Percentiles rank a stretch among this genome's conserved stretches.
Conservation (phyloP, 352 stramenopile genomes). For the Globisporangium orthogonon region DNA sequence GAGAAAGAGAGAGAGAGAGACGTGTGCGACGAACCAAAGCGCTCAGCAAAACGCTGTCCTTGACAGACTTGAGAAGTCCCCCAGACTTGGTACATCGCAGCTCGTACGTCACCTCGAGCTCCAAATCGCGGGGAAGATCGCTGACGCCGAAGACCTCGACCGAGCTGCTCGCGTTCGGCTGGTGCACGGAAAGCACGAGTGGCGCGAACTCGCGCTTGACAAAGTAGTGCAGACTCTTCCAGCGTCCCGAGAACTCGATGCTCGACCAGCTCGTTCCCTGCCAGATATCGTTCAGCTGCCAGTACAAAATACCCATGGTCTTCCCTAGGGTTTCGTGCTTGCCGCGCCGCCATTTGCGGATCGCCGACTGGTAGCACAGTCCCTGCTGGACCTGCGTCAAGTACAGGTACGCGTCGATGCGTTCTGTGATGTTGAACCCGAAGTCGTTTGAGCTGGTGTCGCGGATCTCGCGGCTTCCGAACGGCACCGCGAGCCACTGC, state of each 20-base stretch:
- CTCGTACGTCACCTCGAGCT: constrained; percentile 34
- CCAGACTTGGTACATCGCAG: constrained; percentile 32
- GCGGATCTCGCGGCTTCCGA: constrained; percentile 1
- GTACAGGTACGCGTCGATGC: constrained; percentile 62
- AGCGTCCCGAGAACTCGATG: constrained; percentile 71
- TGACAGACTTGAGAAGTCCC: constrained; percentile 32
- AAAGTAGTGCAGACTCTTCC: constrained; percentile 81
- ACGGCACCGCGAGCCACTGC: constrained; percentile 32
- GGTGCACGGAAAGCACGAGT: constrained; percentile 43
- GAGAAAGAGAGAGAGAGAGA: constrained; percentile 2
- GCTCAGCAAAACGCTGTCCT: constrained; percentile 17
- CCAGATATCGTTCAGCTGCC: constrained; percentile 88
- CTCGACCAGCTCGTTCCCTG: constrained; percentile 84
- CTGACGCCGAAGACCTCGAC: constrained; percentile 41
- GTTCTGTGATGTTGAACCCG: constrained; percentile 32
- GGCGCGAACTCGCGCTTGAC: constrained; percentile 64
- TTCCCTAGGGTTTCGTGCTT: constrained; percentile 39
- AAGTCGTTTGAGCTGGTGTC: constrained; percentile 14
- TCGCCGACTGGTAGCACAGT: constrained; percentile 74
- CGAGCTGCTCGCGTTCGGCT: constrained; percentile 12
- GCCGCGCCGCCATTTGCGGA: constrained; percentile 59
- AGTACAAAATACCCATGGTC: constrained; percentile 84
- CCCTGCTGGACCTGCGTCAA: constrained; percentile 75
- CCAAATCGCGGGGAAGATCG: constrained; percentile 30
- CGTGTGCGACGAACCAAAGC: constrained; percentile 25